These are phyloP conservation scores for Talaromyces nanjingensis DNA, from an alignment of 495 filamentous ascomycete species.

Conservation along the genomic window DNA sequence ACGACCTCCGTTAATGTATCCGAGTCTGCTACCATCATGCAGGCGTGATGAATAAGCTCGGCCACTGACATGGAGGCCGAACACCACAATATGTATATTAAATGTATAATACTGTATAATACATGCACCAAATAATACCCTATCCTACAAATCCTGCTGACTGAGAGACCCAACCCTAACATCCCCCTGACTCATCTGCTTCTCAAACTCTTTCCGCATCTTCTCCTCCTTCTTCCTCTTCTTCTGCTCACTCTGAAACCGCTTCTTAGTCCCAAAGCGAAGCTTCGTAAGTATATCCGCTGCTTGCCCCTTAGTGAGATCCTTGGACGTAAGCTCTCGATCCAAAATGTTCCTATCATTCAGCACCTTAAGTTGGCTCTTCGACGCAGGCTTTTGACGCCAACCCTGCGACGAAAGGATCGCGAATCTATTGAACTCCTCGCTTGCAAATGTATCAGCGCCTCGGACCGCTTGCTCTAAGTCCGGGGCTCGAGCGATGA, in stretches of 20 bases:
- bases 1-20: not conserved
- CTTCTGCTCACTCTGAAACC: slow-evolving; percentile 47
- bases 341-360: slow-evolving; percentile 55
- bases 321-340: slow-evolving; percentile 43
- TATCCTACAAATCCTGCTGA: not conserved
- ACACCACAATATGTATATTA: not conserved
- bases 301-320: slow-evolving; percentile 74
- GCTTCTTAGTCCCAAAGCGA: slow-evolving; percentile 70
- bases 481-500: slow-evolving; percentile 50
- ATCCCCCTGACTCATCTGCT: slow-evolving; percentile 31
- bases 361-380: slow-evolving; percentile 63
- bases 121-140: too few relatives aligned
- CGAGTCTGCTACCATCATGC: not conserved
- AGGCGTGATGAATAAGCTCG: not conserved
- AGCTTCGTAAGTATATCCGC: slow-evolving; percentile 91
- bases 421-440: slow-evolving; percentile 51
- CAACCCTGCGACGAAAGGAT: slow-evolving; percentile 56
- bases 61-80: not conserved
- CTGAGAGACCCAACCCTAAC: slow-evolving; percentile 62
- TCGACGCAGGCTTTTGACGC: slow-evolving; percentile 59
- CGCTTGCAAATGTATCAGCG: slow-evolving; percentile 70
- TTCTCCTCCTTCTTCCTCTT: slow-evolving; percentile 32
- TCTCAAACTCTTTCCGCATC: slow-evolving; percentile 23
- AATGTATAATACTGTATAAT: slow-evolving; percentile 2
- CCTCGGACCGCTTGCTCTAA: slow-evolving; percentile 71